Percentiles rank a stretch among this genome's conserved stretches.
Evolutionary conservation across 2,329 filamentous ascomycete species (phyloP).

Genomic region (Zymoseptoria tritici): DNA sequence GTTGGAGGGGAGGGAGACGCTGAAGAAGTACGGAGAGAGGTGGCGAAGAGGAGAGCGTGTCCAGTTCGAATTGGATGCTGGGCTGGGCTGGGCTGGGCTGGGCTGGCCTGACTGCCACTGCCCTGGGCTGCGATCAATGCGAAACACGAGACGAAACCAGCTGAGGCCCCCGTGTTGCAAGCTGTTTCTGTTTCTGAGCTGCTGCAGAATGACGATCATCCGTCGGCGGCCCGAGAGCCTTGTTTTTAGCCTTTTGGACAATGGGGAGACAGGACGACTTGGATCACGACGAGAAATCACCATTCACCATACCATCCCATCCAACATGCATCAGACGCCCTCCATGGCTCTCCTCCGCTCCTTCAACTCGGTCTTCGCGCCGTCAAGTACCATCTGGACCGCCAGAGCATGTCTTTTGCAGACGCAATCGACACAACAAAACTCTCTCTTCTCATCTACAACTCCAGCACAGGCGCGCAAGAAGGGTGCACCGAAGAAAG

Average conservation of each 20-base stretch:
- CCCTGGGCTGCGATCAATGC: background rate
- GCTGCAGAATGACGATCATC: background rate
- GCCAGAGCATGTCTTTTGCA: conserved; percentile 15
- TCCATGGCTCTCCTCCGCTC: conserved; percentile 17
- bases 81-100: too few species aligned
- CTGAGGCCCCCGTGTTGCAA: too few species aligned
- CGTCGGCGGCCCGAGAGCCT: background rate
- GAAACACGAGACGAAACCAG: too few species aligned
- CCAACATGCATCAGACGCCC: conserved; percentile 21
- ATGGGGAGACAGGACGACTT: background rate
- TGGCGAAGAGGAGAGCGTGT: background rate
- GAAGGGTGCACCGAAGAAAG: conserved; percentile 25
- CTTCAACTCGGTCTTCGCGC: background rate
- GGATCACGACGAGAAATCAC: background rate
- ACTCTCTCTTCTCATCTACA: conserved; percentile 29
- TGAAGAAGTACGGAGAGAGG: background rate
- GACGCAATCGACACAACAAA: conserved; percentile 12
- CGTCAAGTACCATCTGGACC: conserved; percentile 2
- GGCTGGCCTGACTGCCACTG: background rate
- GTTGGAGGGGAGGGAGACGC: background rate
- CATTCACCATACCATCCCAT: too few species aligned
- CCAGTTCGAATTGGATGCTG: background rate
- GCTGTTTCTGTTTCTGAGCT: background rate
- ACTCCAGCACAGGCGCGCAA: conserved; percentile 34
- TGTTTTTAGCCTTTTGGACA: too few species aligned